Conservation (phyloP, 2,329 filamentous ascomycete species). For the Claviceps maximensis region DNA sequence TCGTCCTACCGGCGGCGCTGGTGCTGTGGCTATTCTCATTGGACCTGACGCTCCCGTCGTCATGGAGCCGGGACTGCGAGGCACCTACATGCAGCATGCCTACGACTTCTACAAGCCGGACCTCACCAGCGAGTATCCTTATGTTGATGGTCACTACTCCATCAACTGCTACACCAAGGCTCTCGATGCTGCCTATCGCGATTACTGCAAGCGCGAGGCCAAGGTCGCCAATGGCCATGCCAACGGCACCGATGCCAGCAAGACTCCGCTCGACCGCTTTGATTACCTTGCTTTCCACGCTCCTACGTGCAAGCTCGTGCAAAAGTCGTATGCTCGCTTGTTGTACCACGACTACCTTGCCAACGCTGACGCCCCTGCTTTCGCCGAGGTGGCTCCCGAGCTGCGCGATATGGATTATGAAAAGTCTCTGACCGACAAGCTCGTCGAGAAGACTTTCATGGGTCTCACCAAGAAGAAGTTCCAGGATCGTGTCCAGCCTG, state of each 20-base stretch:
- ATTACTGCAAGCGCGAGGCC: constrained; percentile 63
- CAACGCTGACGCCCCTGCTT: constrained; percentile 52
- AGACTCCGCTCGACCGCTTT: constrained; percentile 64
- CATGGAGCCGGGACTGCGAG: constrained; percentile 65
- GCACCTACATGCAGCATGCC: constrained; percentile 68
- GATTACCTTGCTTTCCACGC: constrained; percentile 76
- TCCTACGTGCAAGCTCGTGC: constrained; percentile 75
- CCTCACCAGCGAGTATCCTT: constrained; percentile 74
- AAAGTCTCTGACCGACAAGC: constrained; percentile 68
- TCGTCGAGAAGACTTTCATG: constrained; percentile 80
- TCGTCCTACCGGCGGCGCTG: constrained; percentile 68
- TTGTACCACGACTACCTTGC: constrained; percentile 76
- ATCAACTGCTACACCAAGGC: constrained; percentile 71
- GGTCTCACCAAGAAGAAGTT: constrained; percentile 71
- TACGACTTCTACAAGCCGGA: constrained; percentile 91
- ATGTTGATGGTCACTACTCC: constrained; percentile 75
- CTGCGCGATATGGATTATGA: constrained; percentile 67
- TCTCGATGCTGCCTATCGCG: constrained; percentile 68
- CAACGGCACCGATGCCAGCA: constrained; percentile 32
- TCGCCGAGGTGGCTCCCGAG: constrained; percentile 63
- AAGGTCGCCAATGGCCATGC: constrained; percentile 38
- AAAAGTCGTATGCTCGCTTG: constrained; percentile 73
- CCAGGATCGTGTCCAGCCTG: constrained; percentile 60
- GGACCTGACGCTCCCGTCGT: constrained; percentile 67
- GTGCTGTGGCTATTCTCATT: constrained; percentile 65